Conservation (phyloP, 345 rosid genomes). For the Eucalyptus brandiana region DNA sequence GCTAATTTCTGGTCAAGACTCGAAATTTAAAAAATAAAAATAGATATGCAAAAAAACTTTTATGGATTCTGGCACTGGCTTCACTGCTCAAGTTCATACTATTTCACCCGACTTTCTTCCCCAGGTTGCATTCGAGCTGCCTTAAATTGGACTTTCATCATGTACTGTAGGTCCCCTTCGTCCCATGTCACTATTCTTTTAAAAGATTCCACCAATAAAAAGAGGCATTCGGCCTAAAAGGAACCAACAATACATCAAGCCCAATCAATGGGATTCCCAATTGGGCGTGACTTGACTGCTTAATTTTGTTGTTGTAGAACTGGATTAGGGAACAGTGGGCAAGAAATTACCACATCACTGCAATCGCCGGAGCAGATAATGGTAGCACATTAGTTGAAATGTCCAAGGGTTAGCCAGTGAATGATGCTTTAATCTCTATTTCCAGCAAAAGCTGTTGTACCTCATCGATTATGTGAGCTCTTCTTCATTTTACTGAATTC, state of each 20-base stretch:
- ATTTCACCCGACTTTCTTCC: conserved; percentile 57
- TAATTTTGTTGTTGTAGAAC: conserved; percentile 24
- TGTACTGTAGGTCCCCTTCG: not conserved
- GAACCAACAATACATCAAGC: not conserved
- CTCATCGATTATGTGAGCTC: not conserved
- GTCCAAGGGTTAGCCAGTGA: conserved; percentile 55
- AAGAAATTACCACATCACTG: conserved; percentile 76
- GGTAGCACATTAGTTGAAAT: conserved; percentile 84
- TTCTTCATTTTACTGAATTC: not conserved
- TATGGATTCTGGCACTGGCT: conserved; percentile 92
- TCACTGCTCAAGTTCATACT: conserved; percentile 65
- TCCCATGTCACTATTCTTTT: not conserved
- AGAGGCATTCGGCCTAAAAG: not conserved
- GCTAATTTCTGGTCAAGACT: not conserved
- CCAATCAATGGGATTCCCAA: not conserved
- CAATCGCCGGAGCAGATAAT: conserved; percentile 77
- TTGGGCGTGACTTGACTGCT: not conserved
- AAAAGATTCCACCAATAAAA: not conserved
- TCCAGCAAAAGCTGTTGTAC: not conserved
- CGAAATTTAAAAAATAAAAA: not conserved
- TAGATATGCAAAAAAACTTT: not conserved
- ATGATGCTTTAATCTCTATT: not conserved
- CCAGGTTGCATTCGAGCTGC: conserved; percentile 30
- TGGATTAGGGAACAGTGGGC: conserved; percentile 97
- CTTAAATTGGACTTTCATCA: not conserved